Evolutionary conservation across 2,329 filamentous ascomycete species (phyloP), one percentile per base, ranked within the genome.

Genomic region (Pleurostoma richardsiae): DNA sequence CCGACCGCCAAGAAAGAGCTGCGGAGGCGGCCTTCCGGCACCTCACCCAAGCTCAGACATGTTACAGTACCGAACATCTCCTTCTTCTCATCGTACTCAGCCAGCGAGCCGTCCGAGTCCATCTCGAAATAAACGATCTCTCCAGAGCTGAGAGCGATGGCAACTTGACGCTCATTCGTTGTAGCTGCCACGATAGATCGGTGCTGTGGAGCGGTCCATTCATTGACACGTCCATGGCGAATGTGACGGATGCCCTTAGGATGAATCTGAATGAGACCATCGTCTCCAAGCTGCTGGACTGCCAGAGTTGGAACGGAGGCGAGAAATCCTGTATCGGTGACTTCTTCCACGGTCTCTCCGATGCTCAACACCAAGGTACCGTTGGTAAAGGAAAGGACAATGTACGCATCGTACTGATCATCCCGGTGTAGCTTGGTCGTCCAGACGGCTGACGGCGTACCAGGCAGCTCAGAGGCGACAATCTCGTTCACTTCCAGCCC

Each of bases 101-200:
- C 90, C 30, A 97, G 74, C 4, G 88, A 88, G 30, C 91, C 91
- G 65, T 97, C 92, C 0, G 82, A 79, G 59, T 96, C 94, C 83
- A 96, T 92, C 64, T 99, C 95, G 56, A 99, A 99, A 62, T 97
- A 99, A 39, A 96, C 88, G 52, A 99, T 92, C 65, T 99, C 94
- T 36, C 92, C 92, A 6, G 91, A 96, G 62, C 91, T 97, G 29
- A 99, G 74, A 1, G 94, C 94, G 43, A 97, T 85, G 4, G 90
- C 90, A 29, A 99, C 89, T 67, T 99, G 94, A 39, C 88, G 83
- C 57, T 92, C 85, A 59, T 99, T 99, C 11, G 92, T 94, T 1
- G 92, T 86, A 31, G 92, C 95, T 6, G 92, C 90, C 41, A 97
- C 90, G 53, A 99, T 97, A 0, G 92, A 95, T 27, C 94, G 82